Evolutionary conservation across 192 early-diverging fungal species (phyloP), one percentile per base, ranked within the genome.

Genomic region (Kappamyces sp.): DNA sequence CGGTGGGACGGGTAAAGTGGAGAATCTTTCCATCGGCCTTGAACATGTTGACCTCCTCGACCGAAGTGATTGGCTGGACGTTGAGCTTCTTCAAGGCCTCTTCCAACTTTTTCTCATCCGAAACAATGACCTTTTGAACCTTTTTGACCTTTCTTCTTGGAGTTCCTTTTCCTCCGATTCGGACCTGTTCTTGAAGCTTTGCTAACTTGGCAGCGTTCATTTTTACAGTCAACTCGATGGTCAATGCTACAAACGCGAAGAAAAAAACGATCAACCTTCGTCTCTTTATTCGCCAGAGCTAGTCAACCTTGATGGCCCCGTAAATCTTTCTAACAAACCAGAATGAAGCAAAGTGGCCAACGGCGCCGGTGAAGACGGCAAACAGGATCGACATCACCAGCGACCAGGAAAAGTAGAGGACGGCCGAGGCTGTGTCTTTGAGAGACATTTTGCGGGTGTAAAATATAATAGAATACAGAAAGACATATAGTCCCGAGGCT

Each of bases 41-140:
- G 81, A 97, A 96, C 90, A 99, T 96, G 86, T 98, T 97, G 76
- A 99, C 90, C 65, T 96, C 88, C 79, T 96, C 94, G 60, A 98
- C 87, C 61, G 76, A 80, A 67, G 80, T 72, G 61, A 96, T 80
- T 59, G 84, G 77, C 75, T 91, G 88, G 49, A 91, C 85, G 65
- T 88, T 83, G 57, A 98, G 84, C 85, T 96, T 94, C 70, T 89
- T 91, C 58, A 96, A 79, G 54, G 88, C 81, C 54, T 84, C 76
- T 65, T 87, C 79, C 47, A 98, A 87, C 88, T 95, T 96, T 68
- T 90, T 92, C 79, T 96, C 93, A 70, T 99, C 93, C 71, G 84
- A 78, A 37, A 76, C 81, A 46, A 75, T 63, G 45, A 77, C 83
- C 79, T 91, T 90, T 54, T 74, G 73, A 70, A 87, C 75, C 83